Evolutionary conservation across 2,329 filamentous ascomycete genomes (phyloP).

Genomic region (Lachnellula suecica): DNA sequence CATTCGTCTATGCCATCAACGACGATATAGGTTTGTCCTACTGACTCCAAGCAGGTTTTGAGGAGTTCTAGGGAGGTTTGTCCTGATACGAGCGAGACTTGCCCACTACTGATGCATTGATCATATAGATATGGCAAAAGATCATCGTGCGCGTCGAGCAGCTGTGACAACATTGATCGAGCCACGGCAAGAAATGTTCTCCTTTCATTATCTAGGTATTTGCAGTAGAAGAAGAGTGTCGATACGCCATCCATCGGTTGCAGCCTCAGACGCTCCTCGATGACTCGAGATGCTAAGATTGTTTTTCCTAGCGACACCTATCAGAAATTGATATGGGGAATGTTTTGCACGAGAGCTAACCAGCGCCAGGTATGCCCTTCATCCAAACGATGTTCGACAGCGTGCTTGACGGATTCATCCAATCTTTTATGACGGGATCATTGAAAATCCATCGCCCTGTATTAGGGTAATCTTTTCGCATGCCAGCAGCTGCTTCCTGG

Average conservation of each 20-base stretch:
- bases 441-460: slow-evolving; percentile 34
- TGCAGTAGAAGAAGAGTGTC: slow-evolving; percentile 41
- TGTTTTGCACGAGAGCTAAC: slow-evolving; percentile 19
- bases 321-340: slow-evolving; percentile 1
- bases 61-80: slow-evolving; percentile 34
- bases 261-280: slow-evolving; percentile 32
- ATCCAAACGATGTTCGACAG: slow-evolving; percentile 36
- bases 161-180: slow-evolving; percentile 35
- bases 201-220: slow-evolving; percentile 30
- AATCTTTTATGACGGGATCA: slow-evolving; percentile 15
- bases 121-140: slow-evolving; percentile 35
- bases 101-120: slow-evolving; percentile 32
- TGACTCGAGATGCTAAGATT: slow-evolving; percentile 38
- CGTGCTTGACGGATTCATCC: slow-evolving; percentile 17
- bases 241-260: slow-evolving; percentile 1
- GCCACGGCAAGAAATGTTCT: slow-evolving; percentile 35
- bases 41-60: slow-evolving; percentile 24
- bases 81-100: slow-evolving; percentile 28
- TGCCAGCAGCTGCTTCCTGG: slow-evolving; percentile 21
- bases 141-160: slow-evolving; percentile 30
- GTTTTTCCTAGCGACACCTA: slow-evolving; percentile 35
- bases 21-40: slow-evolving; percentile 33
- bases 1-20: slow-evolving; percentile 46
- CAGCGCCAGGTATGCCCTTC: slow-evolving; percentile 40
- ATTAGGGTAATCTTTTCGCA: slow-evolving; percentile 18